Conservation (phyloP, 2,329 filamentous ascomycete genomes). For the Xylariaceae sp. region DNA sequence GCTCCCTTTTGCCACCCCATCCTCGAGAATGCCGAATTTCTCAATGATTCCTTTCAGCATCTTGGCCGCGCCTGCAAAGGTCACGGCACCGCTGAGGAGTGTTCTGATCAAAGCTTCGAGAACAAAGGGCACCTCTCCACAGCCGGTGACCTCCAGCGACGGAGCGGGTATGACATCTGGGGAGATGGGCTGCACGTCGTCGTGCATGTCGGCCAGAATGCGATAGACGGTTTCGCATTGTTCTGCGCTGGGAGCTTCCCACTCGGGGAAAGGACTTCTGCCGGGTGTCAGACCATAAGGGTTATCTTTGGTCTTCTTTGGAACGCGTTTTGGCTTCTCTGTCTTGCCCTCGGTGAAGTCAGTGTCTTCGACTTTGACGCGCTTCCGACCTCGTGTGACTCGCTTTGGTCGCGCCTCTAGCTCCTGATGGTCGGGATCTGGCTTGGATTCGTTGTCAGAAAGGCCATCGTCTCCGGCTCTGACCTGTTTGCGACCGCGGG, state of each 20-base stretch:
- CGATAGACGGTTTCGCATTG: slow-evolving; percentile 65
- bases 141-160: slow-evolving; percentile 65
- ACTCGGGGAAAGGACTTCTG: slow-evolving; percentile 62
- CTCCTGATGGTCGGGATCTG: not conserved
- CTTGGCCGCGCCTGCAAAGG: slow-evolving; percentile 49
- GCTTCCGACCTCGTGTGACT: slow-evolving; percentile 9
- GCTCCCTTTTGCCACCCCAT: slow-evolving; percentile 62
- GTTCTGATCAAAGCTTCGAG: slow-evolving; percentile 51
- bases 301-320: slow-evolving; percentile 31
- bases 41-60: slow-evolving; percentile 61
- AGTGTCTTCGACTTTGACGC: slow-evolving; percentile 1
- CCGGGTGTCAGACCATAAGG: slow-evolving; percentile 51
- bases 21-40: slow-evolving; percentile 56
- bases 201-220: slow-evolving; percentile 61
- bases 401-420: slow-evolving; percentile 5
- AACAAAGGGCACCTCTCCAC: slow-evolving; percentile 51
- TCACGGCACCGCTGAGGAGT: slow-evolving; percentile 46
- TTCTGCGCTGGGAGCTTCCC: slow-evolving; percentile 56
- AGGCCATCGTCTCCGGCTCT: too few relatives aligned
- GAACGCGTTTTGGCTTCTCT: slow-evolving; percentile 21
- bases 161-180: slow-evolving; percentile 65
- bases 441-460: too few relatives aligned
- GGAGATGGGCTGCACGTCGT: slow-evolving; percentile 46
- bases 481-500: too few relatives aligned
- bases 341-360: not conserved